Base-by-base conservation (phyloP, 1,284 basidiomycete genomes). In the Ceratobasidium sp. region DNA sequence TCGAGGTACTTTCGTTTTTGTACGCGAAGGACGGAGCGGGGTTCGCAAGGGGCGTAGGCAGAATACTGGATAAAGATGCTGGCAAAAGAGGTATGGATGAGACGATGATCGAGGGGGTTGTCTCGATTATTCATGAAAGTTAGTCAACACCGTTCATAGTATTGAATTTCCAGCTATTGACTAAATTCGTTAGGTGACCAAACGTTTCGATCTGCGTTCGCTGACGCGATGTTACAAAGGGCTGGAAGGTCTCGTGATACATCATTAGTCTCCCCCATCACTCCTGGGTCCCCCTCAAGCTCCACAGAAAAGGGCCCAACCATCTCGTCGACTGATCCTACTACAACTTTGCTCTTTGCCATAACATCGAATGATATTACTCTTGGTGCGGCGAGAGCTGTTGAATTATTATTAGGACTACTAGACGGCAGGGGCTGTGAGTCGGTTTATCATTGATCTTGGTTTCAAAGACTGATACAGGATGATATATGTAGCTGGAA, bases 1-100 rank as follows among this genome's bases (percentile, higher is more conserved):
- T 76, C 9, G 73, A 76, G 39, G 73, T 76, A 7, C 13, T 66
- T 46, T 53, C 61, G 13, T 76, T 76, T 33, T 67, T 76, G 49
- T 67, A 67, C 28, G 28, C 61, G 3, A 56, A 76, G 7, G 61
- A 67, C 20, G 73, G 73, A 53, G 49, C 49, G 0, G 18, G 18
- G 3, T 76, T 66, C 39, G 73, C 61, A 3, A 13, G 51, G 0
- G 63, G 63, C 9, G 63, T 76, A 13, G 63, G 73, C 4, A 66
- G 44, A 39, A 42, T 76, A 10, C 26, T 76, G 18, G 63, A 66
- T n/a, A 53, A 53, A 10, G 28, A 40, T 10, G 13, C 26, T 40
- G 49, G 40, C 28, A 15, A 39, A 18, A 40, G 28, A 10, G 61
- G 56, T 26, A 61, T 76, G 26, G 63, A 76, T 26, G 61, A 76